phyloP scores from a whole-genome alignment of 768 basidiomycete genomes.

The Leucosporidium creatinivorum region DNA sequence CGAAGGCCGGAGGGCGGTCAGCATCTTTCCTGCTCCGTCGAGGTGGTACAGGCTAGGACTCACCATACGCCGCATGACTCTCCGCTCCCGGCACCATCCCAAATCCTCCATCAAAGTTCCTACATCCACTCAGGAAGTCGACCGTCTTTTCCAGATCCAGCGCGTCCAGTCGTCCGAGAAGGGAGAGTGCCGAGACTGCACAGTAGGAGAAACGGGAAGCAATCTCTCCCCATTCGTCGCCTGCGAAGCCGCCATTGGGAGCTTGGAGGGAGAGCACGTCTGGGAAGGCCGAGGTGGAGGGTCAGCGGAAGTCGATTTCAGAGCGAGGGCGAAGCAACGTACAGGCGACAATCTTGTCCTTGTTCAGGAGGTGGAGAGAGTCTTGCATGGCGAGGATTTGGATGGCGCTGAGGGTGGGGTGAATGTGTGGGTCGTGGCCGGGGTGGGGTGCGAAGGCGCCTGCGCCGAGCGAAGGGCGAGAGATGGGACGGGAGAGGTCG shows the following conservation, averaged over 20 bases:
- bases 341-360: slow-evolving; percentile 68
- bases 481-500: no score
- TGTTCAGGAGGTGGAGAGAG: slow-evolving; percentile 64
- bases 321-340: slow-evolving; percentile 37
- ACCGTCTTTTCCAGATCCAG: slow-evolving; percentile 62
- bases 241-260: slow-evolving; percentile 79
- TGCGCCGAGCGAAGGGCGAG: not conserved
- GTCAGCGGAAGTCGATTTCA: not conserved
- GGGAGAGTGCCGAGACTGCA: slow-evolving; percentile 70
- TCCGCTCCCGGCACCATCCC: slow-evolving; percentile 77
- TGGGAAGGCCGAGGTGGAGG: slow-evolving; percentile 40
- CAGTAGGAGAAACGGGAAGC: slow-evolving; percentile 89
- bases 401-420: slow-evolving; percentile 79
- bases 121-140: slow-evolving; percentile 64
- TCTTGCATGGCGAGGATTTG: slow-evolving; percentile 84
- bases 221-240: slow-evolving; percentile 82
- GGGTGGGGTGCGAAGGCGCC: slow-evolving; percentile 91
- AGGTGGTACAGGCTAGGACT: slow-evolving; percentile 9
- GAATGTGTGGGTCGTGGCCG: slow-evolving; percentile 82
- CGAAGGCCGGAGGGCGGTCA: not conserved
- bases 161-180: slow-evolving; percentile 65
- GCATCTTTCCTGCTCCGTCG: not conserved
- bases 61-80: slow-evolving; percentile 86
- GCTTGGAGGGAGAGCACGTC: slow-evolving; percentile 72
- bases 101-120: slow-evolving; percentile 94